Evolutionary conservation across 208 protist genomes (phyloP).

Genomic region (Leishmania tropica): DNA sequence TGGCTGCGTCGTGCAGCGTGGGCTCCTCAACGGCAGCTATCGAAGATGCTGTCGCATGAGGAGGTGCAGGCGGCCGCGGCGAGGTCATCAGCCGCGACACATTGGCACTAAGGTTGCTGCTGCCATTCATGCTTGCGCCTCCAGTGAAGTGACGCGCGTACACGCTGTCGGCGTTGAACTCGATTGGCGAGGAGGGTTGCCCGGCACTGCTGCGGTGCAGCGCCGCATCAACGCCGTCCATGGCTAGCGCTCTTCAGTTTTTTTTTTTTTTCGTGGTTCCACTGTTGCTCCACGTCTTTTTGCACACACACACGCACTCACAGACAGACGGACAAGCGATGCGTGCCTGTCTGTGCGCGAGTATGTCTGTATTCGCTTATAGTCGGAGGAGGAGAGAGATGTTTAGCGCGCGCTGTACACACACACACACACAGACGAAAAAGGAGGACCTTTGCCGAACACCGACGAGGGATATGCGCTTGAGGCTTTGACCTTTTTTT

Average conservation of each 20-base stretch:
- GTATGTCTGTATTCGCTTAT: neutral
- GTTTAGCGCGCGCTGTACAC: neutral
- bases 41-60: constrained; percentile 2
- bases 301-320: constrained; percentile 3
- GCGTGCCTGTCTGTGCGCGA: neutral
- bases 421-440: neutral
- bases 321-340: neutral
- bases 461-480: neutral
- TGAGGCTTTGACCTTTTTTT: neutral
- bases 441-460: neutral
- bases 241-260: constrained; percentile 6
- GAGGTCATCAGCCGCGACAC: constrained; percentile 18
- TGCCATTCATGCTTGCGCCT: constrained; percentile 8
- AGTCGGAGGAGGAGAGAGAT: neutral
- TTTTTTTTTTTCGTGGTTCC: neutral
- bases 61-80: constrained; percentile 6
- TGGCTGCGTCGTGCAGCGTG: constrained; percentile 4
- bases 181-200: constrained; percentile 33
- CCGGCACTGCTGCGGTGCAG: constrained; percentile 24
- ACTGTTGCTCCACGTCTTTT: too few species aligned
- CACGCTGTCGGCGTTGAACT: constrained; percentile 18
- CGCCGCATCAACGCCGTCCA: constrained; percentile 24
- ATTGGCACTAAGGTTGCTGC: constrained; percentile 13
- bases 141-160: constrained; percentile 16
- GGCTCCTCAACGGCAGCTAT: neutral